Evolutionary conservation across 306 rosid genomes (phyloP).

Genomic region (Abrus pulchellus): DNA sequence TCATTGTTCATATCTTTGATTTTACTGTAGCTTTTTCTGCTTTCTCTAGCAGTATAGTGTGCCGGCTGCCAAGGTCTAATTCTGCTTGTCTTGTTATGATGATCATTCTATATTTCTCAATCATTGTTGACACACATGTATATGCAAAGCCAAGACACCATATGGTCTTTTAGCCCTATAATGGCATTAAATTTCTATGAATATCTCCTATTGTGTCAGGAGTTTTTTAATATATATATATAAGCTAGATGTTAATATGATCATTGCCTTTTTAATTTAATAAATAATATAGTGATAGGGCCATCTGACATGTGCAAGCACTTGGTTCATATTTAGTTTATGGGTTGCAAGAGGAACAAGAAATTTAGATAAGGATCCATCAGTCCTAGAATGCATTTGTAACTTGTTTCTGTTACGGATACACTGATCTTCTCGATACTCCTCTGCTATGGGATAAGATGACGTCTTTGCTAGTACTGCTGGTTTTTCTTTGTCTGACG

Average conservation of each 20-base stretch:
- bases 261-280: conserved; percentile 16
- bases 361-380: conserved; percentile 22
- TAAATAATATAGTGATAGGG: conserved; percentile 21
- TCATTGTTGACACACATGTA: background rate
- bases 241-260: conserved; percentile 1
- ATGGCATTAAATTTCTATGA: background rate
- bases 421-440: too few relatives aligned
- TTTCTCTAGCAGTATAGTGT: background rate
- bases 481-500: too few relatives aligned
- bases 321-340: conserved; percentile 26
- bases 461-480: too few relatives aligned
- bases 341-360: conserved; percentile 2
- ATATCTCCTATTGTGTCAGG: background rate
- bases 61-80: conserved; percentile 14
- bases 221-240: background rate
- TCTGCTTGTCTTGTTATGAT: conserved; percentile 17
- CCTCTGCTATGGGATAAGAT: too few relatives aligned
- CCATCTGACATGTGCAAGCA: conserved; percentile 2
- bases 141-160: background rate
- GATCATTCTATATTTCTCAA: conserved; percentile 25
- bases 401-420: background rate
- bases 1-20: conserved; percentile 6
- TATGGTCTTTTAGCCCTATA: conserved; percentile 9
- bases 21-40: conserved; percentile 17
- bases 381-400: conserved; percentile 28